Evolutionary conservation across 441 rosid genomes (phyloP).

Genomic region (Capsella rubella): DNA sequence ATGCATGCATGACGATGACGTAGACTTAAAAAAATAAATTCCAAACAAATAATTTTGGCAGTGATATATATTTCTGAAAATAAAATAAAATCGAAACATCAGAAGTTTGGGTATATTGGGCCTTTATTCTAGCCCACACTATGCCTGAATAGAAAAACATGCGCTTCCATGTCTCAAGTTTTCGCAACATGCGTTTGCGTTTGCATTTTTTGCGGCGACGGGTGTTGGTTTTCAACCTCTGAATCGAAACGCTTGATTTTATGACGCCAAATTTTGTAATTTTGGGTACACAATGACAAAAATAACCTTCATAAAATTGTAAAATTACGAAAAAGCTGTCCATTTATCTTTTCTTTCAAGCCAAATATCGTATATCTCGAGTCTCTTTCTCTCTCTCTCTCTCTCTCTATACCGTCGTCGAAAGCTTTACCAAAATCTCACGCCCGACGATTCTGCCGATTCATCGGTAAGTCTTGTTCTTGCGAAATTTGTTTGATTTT

Average conservation of each 20-base stretch:
- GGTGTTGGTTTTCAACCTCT: neutral
- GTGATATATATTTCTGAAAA: neutral
- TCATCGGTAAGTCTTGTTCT: slow-evolving; percentile 28
- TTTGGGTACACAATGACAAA: neutral
- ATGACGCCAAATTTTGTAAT: neutral
- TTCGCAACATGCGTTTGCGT: neutral
- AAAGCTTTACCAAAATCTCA: slow-evolving; percentile 7
- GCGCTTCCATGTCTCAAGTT: neutral
- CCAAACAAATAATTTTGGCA: neutral
- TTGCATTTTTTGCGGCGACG: neutral
- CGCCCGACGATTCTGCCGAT: slow-evolving; percentile 23
- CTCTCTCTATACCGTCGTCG: slow-evolving; percentile 24
- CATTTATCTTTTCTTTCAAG: slow-evolving; percentile 35
- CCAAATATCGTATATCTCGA: slow-evolving; percentile 12
- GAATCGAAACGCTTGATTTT: neutral
- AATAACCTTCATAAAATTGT: neutral
- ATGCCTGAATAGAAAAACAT: neutral
- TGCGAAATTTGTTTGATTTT: neutral
- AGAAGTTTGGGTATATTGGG: neutral
- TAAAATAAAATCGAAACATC: too few species aligned
- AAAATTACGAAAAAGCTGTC: neutral
- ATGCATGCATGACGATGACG: neutral
- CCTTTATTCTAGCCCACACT: neutral
- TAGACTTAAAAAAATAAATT: neutral
- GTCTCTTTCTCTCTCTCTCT: neutral